Percentiles rank a stretch among this genome's conserved stretches.
phyloP scores from a whole-genome alignment of 2,329 filamentous ascomycete genomes.

The Stachybotrys chartarum region DNA sequence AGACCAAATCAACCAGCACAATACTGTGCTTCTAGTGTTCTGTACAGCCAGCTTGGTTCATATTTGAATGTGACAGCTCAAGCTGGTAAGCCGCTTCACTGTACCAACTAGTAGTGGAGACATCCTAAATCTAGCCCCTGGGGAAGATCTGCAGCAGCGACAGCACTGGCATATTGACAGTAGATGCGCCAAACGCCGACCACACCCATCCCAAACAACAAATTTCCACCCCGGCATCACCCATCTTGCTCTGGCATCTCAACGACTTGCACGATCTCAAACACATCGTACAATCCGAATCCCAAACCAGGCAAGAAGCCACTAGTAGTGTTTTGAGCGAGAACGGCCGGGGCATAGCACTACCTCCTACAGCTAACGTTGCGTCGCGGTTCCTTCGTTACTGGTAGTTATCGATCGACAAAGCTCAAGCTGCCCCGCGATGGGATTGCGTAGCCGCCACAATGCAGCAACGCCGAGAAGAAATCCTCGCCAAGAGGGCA shows the following conservation, averaged over 20 bases:
- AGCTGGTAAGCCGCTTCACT: background rate
- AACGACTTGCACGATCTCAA: background rate
- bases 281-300: background rate
- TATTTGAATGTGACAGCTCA: background rate
- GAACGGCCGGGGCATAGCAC: too few species aligned
- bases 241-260: background rate
- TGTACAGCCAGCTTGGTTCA: background rate
- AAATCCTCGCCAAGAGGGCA: slow-evolving; percentile 93
- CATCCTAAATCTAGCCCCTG: background rate
- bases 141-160: too few species aligned
- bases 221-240: background rate
- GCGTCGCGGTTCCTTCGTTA: too few species aligned
- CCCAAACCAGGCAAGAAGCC: background rate
- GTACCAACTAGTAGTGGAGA: background rate
- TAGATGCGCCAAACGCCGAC: background rate
- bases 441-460: slow-evolving; percentile 37
- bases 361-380: too few species aligned
- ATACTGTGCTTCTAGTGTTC: too few species aligned
- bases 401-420: too few species aligned
- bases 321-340: too few species aligned
- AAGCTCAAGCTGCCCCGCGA: slow-evolving; percentile 29
- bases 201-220: background rate
- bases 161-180: background rate
- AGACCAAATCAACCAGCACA: too few species aligned
- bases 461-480: slow-evolving; percentile 82